Evolutionary conservation across 257 asterid species (phyloP), one percentile per base, ranked within the genome.

Genomic region (Rehmannia glutinosa): DNA sequence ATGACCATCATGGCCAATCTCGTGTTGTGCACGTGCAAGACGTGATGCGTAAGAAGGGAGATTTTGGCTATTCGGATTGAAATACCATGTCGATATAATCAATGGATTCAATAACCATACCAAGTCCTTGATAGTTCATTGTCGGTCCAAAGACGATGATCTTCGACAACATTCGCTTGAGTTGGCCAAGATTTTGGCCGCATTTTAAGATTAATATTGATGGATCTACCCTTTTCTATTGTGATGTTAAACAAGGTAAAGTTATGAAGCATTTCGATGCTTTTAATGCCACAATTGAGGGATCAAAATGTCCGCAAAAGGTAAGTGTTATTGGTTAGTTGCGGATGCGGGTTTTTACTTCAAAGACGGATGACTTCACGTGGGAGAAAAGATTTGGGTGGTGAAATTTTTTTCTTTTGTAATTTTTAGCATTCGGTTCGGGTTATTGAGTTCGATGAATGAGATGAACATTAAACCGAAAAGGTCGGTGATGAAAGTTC

Each of bases 131-230:
- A 12, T 30, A 8, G 73, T 73, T 38, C 43, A 51, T 43, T 83
- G 88, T 54, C 39, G 69, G 62, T 83, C 88, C 0, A 75, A 43
- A 20, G 80, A 83, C 6, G 70, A 83, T 49, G 88, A 83, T 69
- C 78, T 83, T 0, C 83, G 85, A 5, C 62, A 69, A 47, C 82
- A 65, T 72, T 72, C n/a, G 38, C 59, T 49, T 83, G 20, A 38
- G 8, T 13, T 35, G 71, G 46, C 11, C 59, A 38, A 36, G 80
- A 69, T 1, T 77, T 64, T 1, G 80, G 70, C 5, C 75, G 77
- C 49, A 54, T 35, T 80, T 80, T 21, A 72, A 73, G 61, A 75
- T 83, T 24, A 77, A 77, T 70, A 55, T 80, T 42, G 53, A 77
- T 59, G 73, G 77, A 55, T 69, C 86, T 13, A 83, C 86, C 23